Evolutionary conservation across 129 eudicot species (phyloP), one percentile per base, ranked within the genome.

Genomic region (Tanacetum coccineum): DNA sequence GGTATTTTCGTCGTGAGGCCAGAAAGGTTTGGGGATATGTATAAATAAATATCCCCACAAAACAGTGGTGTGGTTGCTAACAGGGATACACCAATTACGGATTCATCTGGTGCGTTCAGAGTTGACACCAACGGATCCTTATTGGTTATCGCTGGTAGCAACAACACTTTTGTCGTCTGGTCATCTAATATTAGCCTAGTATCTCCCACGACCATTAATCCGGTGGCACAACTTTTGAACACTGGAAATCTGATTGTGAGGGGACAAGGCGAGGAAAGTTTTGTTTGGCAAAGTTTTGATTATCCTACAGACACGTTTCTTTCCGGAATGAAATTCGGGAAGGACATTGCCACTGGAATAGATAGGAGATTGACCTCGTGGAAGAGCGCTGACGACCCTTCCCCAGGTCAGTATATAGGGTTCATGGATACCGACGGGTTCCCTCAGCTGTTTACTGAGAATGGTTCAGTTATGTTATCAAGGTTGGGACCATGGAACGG

Each of bases 401-500:
- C 76, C 0, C 60, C 44, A 10, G 83, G 83, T 13, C 58, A 32
- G 13, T 63, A 14, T 26, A 15, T 70, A 3, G 18, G 6, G 15
- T 28, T 40, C 15, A 18, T 71, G 17, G 71, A 76, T 52, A 53
- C 36, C 9, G 15, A 28, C 40, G 84, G 81, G n/a, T 69, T 17
- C 49, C 81, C 84, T 0, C 76, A 75, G 42, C 0, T 66, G 1
- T 26, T 60, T 36, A 3, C 30, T 28, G 59, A 22, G n/a, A 39
- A 12, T 0, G 62, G 61, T 6, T 6, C 39, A 4, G 17, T 0
- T 6, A 17, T 53, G 22, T 12, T 4, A 11, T 53, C n/a, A 21
- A 42, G 85, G 51, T 13, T 32, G 3, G 85, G 85, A 13, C 74
- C 85, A 2, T 81, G 85, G 85, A 76, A 81, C 13, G 81, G 85